Evolutionary conservation across 2,329 filamentous ascomycete genomes (phyloP).

Genomic region (Neopestalotiopsis clavispora): DNA sequence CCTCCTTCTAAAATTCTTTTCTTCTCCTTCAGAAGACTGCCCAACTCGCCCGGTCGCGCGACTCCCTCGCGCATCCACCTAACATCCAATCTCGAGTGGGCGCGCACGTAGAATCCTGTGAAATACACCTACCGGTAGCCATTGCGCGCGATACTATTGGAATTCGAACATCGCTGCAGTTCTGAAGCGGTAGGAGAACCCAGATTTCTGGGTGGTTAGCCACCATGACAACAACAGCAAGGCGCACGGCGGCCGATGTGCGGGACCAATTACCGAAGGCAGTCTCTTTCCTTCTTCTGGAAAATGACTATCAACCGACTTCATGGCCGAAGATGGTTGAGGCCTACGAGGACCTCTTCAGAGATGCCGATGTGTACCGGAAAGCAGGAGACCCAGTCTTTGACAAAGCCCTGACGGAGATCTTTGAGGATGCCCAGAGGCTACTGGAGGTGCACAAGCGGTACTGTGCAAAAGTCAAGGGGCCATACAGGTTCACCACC

Average conservation of each 20-base stretch:
- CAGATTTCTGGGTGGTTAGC: background rate
- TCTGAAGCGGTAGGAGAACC: background rate
- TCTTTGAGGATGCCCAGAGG: slow-evolving; percentile 29
- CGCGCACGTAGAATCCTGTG: background rate
- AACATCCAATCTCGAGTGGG: background rate
- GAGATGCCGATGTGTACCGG: slow-evolving; percentile 28
- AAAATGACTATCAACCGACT: background rate
- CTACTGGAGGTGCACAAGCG: slow-evolving; percentile 28
- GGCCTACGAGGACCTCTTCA: background rate
- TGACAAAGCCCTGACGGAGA: slow-evolving; percentile 19
- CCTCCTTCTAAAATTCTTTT: background rate
- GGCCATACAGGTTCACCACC: slow-evolving; percentile 29
- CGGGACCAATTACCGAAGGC: background rate
- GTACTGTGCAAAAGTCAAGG: slow-evolving; percentile 22
- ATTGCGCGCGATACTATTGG: background rate
- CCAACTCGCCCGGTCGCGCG: background rate
- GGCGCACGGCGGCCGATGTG: background rate
- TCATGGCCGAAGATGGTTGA: background rate
- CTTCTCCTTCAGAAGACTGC: background rate
- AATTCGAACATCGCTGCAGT: background rate
- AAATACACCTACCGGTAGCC: background rate
- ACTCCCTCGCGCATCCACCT: background rate
- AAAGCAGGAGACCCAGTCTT: slow-evolving; percentile 30
- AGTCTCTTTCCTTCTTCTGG: background rate
- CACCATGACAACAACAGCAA: background rate